Evolutionary conservation across 164 flowering plant species (phyloP), one percentile per base, ranked within the genome.

Genomic region (Stephania cephalantha): DNA sequence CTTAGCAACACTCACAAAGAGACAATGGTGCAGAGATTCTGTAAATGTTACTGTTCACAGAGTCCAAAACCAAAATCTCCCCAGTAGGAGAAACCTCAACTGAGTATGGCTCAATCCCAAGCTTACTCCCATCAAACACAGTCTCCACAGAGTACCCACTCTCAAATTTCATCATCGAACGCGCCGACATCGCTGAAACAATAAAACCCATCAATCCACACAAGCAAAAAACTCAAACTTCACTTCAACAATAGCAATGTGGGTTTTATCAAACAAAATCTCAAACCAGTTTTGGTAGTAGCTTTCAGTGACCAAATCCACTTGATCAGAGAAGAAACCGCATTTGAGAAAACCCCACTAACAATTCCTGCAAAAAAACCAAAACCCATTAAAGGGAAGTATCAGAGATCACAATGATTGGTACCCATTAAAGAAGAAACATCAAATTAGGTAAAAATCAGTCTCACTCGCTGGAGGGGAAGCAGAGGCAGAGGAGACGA

Each of bases 41-140:
- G 84, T 93, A 91, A 52, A 93, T 78, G 80, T 95, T 93, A 79
- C 93, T 95, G 70, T 91, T 93, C 73, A 86, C 89, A 73, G 97
- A 93, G 71, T 93, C 99, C 83, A 95, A 78, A 79, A 95, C 82
- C 74, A 95, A 86, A 84, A 93, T 89, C 83, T 93, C 98, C 52
- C 99, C 99, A 79, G 75, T 83, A 3, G 95, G 86, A 75, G 86
- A 81, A 29, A 91, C 85, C 83, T 91, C 92, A 71, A 95, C 86
- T 9, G 95, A 74, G 72, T 88, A 79, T 22, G 99, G 99, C 85
- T 90, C 99, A 71, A 95, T 85, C 17, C 99, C 99, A 73, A 91
- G 95, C 85, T 92, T 95, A 83, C 97, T 95, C 42, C 98, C 99
- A 84, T 95, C 98, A 75, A 95, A 95, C 71, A 95, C 97, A 0